phyloP scores from a whole-genome alignment of 306 rosid species.

The Casuarina cunninghamiana region DNA sequence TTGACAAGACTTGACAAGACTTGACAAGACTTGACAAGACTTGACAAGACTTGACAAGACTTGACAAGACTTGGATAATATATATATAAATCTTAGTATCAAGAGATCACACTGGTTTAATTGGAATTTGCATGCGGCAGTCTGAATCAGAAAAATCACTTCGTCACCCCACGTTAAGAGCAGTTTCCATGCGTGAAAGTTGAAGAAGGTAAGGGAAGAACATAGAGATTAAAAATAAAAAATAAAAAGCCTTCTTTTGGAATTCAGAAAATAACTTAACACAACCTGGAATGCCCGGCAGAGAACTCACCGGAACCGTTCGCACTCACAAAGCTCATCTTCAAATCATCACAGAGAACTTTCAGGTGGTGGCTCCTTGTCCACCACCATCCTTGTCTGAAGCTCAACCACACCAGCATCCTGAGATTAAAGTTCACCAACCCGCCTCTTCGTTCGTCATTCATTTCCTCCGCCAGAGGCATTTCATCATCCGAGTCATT shows the following conservation, averaged over 20 bases:
- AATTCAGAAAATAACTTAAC: constrained; percentile 6
- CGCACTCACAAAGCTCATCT: constrained; percentile 35
- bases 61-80: no score
- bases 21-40: no score
- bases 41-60: no score
- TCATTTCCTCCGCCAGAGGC: constrained; percentile 24
- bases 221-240: neutral
- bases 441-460: constrained; percentile 22
- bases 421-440: constrained; percentile 25
- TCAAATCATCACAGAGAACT: constrained; percentile 42
- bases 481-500: constrained; percentile 4
- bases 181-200: no score
- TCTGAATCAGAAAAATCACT: no score
- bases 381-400: constrained; percentile 19
- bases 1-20: no score
- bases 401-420: constrained; percentile 15
- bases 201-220: neutral
- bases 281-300: constrained; percentile 1
- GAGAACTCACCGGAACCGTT: neutral
- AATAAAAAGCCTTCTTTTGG: neutral
- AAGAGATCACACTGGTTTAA: no score
- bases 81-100: no score
- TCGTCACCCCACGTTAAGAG: no score
- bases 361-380: neutral
- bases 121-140: no score